Percentiles rank a stretch among this genome's conserved stretches.
These are phyloP conservation scores for Pleurotus platypus DNA, from an alignment of 768 basidiomycete genomes.

Conservation along the genomic window DNA sequence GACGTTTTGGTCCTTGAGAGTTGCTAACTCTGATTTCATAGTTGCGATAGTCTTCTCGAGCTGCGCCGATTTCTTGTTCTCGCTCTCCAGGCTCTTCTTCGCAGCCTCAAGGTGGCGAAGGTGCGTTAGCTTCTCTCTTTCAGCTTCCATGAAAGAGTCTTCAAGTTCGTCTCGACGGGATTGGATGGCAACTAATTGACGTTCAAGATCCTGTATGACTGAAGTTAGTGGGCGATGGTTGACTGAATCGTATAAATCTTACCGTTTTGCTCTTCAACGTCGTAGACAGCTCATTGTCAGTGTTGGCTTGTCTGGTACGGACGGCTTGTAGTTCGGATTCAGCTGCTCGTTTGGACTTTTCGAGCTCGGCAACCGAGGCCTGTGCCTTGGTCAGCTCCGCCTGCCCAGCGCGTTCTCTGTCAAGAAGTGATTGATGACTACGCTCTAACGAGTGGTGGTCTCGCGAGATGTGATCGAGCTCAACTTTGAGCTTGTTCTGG, in stretches of 20 bases:
- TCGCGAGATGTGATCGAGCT: slow-evolving; percentile 60
- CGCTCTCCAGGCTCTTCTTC: slow-evolving; percentile 71
- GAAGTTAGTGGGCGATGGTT: neutral
- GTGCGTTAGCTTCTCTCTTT: slow-evolving; percentile 76
- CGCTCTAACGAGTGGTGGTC: slow-evolving; percentile 59
- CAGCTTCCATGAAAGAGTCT: slow-evolving; percentile 79
- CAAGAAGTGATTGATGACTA: slow-evolving; percentile 62
- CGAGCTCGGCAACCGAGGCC: slow-evolving; percentile 48
- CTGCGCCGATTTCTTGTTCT: slow-evolving; percentile 68
- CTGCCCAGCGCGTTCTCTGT: slow-evolving; percentile 52
- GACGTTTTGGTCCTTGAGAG: slow-evolving; percentile 62
- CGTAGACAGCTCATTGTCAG: slow-evolving; percentile 61
- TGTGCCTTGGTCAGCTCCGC: slow-evolving; percentile 47
- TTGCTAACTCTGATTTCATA: slow-evolving; percentile 67
- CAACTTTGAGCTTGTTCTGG: slow-evolving; percentile 72
- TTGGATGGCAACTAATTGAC: slow-evolving; percentile 69
- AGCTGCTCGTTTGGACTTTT: slow-evolving; percentile 62
- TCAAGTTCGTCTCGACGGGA: slow-evolving; percentile 83
- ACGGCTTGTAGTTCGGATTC: slow-evolving; percentile 74
- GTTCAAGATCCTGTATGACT: slow-evolving; percentile 60
- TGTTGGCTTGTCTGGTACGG: slow-evolving; percentile 65
- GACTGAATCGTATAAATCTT: slow-evolving; percentile 12
- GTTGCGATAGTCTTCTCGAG: slow-evolving; percentile 62
- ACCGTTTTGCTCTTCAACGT: slow-evolving; percentile 73
- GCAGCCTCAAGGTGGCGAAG: slow-evolving; percentile 68